Evolutionary conservation across 148 eudicot species (phyloP).

Genomic region (Rhododendron simsii): DNA sequence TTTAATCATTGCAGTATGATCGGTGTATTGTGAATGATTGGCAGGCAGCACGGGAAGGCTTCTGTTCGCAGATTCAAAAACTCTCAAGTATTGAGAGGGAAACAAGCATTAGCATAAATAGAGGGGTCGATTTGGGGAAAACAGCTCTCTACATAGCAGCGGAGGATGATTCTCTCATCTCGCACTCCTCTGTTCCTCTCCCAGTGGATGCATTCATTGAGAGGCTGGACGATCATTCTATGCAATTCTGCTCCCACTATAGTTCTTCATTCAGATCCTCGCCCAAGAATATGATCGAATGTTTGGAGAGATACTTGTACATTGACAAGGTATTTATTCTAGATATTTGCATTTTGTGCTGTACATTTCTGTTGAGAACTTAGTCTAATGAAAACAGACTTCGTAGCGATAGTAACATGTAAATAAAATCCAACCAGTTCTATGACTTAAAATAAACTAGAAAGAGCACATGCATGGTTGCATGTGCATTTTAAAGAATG

Average conservation of each 20-base stretch:
- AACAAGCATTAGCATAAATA: conserved; percentile 71
- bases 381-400: not conserved
- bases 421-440: not conserved
- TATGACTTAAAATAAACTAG: not conserved
- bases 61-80: conserved; percentile 50
- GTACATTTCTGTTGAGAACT: conserved; percentile 7
- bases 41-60: conserved; percentile 76
- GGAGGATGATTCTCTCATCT: conserved; percentile 87
- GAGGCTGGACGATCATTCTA: conserved; percentile 66
- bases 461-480: not conserved
- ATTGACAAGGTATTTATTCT: conserved; percentile 51
- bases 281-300: conserved; percentile 61
- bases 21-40: conserved; percentile 12
- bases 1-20: not conserved
- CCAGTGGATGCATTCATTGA: conserved; percentile 81
- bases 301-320: conserved; percentile 71
- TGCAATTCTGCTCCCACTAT: conserved; percentile 61
- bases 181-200: conserved; percentile 89
- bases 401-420: not conserved
- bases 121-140: conserved; percentile 63
- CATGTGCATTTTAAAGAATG: not conserved
- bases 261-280: conserved; percentile 60
- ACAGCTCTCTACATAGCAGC: conserved; percentile 79
- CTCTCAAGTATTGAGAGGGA: conserved; percentile 67
- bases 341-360: not conserved